Conservation (phyloP, 179 eudicot species). For the Corrigiola litoralis region DNA sequence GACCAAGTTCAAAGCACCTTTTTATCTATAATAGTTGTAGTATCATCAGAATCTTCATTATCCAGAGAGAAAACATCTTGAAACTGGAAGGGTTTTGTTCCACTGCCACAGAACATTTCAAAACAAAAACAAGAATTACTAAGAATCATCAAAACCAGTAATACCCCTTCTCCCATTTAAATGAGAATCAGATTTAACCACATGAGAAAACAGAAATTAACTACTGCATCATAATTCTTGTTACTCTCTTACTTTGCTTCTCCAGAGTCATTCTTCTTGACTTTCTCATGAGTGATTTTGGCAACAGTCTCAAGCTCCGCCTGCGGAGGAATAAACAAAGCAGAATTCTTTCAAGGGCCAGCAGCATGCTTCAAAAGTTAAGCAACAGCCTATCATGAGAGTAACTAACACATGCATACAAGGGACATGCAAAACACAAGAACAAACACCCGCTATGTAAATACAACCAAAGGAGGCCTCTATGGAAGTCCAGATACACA, state of each 20-base stretch:
- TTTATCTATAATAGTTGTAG: slow-evolving; percentile 76
- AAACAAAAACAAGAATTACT: slow-evolving; percentile 1
- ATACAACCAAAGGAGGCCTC: too few relatives aligned
- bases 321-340: slow-evolving; percentile 32
- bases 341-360: slow-evolving; percentile 4
- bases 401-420: neutral
- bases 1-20: slow-evolving; percentile 42
- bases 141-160: slow-evolving; percentile 1
- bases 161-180: neutral
- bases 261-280: slow-evolving; percentile 77
- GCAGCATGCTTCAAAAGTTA: neutral
- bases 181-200: neutral
- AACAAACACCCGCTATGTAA: too few relatives aligned
- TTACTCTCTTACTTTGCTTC: slow-evolving; percentile 61
- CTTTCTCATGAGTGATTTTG: slow-evolving; percentile 78
- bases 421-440: neutral
- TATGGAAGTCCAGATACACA: too few relatives aligned
- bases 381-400: slow-evolving; percentile 3
- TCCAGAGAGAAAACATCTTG: slow-evolving; percentile 76
- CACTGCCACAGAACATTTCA: slow-evolving; percentile 36
- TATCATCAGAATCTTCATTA: slow-evolving; percentile 79
- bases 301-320: slow-evolving; percentile 93
- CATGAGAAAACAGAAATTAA: slow-evolving; percentile 10
- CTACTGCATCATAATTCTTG: slow-evolving; percentile 5
- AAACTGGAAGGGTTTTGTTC: slow-evolving; percentile 71